phyloP scores from a whole-genome alignment of 176 grass and related monocot genomes.

The Paspalum vaginatum region DNA sequence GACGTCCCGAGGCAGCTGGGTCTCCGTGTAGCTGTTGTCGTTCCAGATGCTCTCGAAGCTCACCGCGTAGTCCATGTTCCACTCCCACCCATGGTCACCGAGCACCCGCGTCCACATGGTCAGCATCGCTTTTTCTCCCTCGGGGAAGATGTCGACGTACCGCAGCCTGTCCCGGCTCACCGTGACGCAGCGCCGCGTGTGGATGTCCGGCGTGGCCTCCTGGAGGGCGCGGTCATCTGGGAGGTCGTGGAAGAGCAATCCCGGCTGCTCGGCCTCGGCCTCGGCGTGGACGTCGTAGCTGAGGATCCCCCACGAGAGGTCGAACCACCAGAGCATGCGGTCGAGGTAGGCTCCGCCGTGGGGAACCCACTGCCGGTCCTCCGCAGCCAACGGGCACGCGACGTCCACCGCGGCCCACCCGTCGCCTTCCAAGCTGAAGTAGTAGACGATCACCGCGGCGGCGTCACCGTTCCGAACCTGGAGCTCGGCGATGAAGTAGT shows the following conservation, averaged over 20 bases:
- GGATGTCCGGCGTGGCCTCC: not conserved
- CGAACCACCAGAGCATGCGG: not conserved
- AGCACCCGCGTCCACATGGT: not conserved
- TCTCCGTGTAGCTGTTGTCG: not conserved
- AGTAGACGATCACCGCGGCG: not conserved
- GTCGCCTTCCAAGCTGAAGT: too few relatives aligned
- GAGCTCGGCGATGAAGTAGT: not conserved
- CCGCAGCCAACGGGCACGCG: not conserved
- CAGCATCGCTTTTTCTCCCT: not conserved
- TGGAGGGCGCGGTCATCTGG: not conserved
- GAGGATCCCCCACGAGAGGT: constrained; percentile 9
- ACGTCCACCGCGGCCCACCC: not conserved
- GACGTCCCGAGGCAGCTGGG: not conserved
- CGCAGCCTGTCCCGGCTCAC: not conserved
- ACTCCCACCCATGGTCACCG: not conserved
- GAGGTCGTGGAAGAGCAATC: not conserved
- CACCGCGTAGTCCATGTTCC: not conserved
- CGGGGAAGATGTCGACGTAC: not conserved
- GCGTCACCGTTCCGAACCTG: not conserved
- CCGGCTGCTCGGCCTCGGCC: too few relatives aligned
- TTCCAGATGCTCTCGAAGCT: not conserved
- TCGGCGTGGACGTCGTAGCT: not conserved
- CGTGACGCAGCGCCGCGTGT: not conserved
- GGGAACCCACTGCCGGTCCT: not conserved
- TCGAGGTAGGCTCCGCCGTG: not conserved